These are phyloP conservation scores for Penicillium simplicissimum DNA, from an alignment of 495 filamentous ascomycete species.

Conservation along the genomic window DNA sequence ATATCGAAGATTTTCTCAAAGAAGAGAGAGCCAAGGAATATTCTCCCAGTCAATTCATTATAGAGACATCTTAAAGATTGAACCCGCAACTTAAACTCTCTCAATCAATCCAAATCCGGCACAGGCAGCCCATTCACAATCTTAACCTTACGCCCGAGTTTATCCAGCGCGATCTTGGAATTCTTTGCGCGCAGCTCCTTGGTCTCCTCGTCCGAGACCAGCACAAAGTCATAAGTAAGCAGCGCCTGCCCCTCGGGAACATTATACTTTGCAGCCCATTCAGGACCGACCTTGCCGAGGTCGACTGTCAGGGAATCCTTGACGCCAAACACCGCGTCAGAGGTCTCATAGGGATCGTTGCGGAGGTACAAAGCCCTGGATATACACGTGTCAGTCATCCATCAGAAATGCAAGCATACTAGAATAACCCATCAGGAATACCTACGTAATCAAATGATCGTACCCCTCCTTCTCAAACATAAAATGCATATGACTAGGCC, in stretches of 20 bases:
- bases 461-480: conserved; percentile 89
- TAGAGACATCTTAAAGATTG: no score
- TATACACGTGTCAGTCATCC: conserved; percentile 1
- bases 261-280: conserved; percentile 58
- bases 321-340: conserved; percentile 91
- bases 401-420: no score
- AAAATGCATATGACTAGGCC: conserved; percentile 91
- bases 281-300: conserved; percentile 61
- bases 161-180: conserved; percentile 68
- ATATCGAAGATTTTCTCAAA: no score
- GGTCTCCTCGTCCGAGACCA: conserved; percentile 71
- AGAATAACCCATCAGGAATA: conserved; percentile 15
- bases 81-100: background rate
- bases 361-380: conserved; percentile 75
- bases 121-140: conserved; percentile 82
- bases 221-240: conserved; percentile 73
- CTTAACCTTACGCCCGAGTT: conserved; percentile 71
- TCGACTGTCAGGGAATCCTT: conserved; percentile 82
- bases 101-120: conserved; percentile 63
- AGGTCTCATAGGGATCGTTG: conserved; percentile 84
- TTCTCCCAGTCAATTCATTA: no score
- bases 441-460: conserved; percentile 84
- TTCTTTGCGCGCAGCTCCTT: conserved; percentile 66
- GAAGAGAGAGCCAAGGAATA: no score
- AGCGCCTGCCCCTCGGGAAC: conserved; percentile 55